Percentiles rank a stretch among this genome's conserved stretches.
phyloP scores from a whole-genome alignment of 192 early-diverging fungal species.

The Phycomyces blakesleeanus region DNA sequence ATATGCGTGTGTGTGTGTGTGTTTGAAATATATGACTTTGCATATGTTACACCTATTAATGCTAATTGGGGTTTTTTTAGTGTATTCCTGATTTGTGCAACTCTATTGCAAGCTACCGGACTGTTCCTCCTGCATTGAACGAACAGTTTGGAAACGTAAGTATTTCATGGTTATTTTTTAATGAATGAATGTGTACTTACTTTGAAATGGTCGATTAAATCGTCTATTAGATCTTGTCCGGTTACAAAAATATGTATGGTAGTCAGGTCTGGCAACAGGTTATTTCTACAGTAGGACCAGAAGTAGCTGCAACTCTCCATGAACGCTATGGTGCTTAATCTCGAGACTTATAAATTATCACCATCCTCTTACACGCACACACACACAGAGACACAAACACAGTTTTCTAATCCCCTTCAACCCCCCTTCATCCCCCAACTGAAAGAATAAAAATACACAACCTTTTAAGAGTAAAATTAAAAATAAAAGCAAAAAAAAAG shows the following conservation, averaged over 20 bases:
- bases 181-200: background rate
- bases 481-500: too few relatives aligned
- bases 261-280: slow-evolving; percentile 53
- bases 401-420: too few relatives aligned
- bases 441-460: too few relatives aligned
- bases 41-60: background rate
- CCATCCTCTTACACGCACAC: too few relatives aligned
- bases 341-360: too few relatives aligned
- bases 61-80: slow-evolving; percentile 30
- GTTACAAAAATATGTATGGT: slow-evolving; percentile 64
- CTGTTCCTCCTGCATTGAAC: slow-evolving; percentile 57
- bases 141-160: slow-evolving; percentile 63
- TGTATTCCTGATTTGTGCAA: slow-evolving; percentile 73
- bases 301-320: slow-evolving; percentile 41
- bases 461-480: too few relatives aligned
- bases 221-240: slow-evolving; percentile 51
- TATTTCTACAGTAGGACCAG: slow-evolving; percentile 39
- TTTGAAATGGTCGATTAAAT: background rate
- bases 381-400: too few relatives aligned
- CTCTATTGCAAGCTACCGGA: slow-evolving; percentile 76
- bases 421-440: too few relatives aligned
- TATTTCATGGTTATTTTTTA: background rate
- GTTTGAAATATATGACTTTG: slow-evolving; percentile 13
- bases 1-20: background rate
- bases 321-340: slow-evolving; percentile 51